Conservation (phyloP, 768 basidiomycete species). For the Mycena galopus region DNA sequence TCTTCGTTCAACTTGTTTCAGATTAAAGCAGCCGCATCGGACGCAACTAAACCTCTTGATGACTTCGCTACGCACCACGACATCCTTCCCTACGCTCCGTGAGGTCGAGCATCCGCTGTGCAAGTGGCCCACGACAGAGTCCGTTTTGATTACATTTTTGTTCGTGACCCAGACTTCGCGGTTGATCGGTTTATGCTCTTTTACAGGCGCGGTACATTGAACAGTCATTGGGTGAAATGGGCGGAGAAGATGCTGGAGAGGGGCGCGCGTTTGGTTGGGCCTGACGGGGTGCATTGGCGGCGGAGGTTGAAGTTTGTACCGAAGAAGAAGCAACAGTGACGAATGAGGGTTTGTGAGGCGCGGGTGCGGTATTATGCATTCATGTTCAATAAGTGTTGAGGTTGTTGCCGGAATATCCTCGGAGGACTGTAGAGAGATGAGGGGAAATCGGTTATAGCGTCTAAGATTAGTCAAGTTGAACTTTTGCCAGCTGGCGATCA, state of each 20-base stretch:
- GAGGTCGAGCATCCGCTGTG: constrained; percentile 7
- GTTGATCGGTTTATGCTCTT: background rate
- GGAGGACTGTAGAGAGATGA: too few species aligned
- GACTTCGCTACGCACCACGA: background rate
- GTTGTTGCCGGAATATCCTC: too few species aligned
- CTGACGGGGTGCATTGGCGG: background rate
- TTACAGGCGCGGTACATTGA: background rate
- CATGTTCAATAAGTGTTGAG: too few species aligned
- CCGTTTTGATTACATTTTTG: background rate
- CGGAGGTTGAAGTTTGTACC: constrained; percentile 8
- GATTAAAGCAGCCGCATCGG: background rate
- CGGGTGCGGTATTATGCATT: too few species aligned
- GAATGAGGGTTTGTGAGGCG: too few species aligned
- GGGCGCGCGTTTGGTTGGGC: background rate
- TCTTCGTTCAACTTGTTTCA: background rate
- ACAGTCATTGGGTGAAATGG: background rate
- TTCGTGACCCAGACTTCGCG: background rate
- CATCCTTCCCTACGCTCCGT: constrained; percentile 7
- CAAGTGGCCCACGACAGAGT: background rate
- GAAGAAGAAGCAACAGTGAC: background rate
- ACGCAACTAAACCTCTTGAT: background rate
- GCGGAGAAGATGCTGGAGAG: constrained; percentile 1
- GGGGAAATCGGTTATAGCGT: too few species aligned
- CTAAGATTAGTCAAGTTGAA: too few species aligned
- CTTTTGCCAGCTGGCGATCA: too few species aligned